phyloP scores from a whole-genome alignment of 139 green algal species.

The Volvox africanus region DNA sequence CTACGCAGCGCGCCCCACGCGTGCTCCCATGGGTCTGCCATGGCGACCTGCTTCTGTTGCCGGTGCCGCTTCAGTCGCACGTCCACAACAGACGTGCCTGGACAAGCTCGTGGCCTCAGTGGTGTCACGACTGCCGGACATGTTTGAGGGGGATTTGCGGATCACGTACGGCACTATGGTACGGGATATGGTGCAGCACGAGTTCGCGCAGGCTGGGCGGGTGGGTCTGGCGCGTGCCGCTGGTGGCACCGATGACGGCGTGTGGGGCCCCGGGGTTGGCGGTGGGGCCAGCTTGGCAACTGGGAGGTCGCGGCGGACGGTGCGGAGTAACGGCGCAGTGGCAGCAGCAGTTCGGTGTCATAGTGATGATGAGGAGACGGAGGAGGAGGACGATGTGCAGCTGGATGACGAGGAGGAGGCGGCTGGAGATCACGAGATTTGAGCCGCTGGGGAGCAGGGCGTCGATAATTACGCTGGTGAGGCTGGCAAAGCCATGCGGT shows the following conservation, averaged over 20 bases:
- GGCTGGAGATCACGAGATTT: neutral
- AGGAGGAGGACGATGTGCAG: conserved; percentile 21
- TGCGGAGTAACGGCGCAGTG: neutral
- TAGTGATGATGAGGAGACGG: conserved; percentile 45
- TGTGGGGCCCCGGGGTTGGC: neutral
- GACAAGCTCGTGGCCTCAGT: conserved; percentile 31
- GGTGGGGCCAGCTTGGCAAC: neutral
- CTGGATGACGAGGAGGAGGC: conserved; percentile 15
- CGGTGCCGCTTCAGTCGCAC: neutral
- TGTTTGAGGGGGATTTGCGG: conserved; percentile 22
- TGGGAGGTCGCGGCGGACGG: conserved; percentile 1
- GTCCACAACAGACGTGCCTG: conserved; percentile 3
- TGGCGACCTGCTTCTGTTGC: neutral
- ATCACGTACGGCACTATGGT: conserved; percentile 45
- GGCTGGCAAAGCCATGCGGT: no score
- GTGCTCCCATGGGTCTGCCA: neutral
- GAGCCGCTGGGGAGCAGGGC: neutral
- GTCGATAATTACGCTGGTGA: no score
- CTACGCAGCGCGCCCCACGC: conserved; percentile 16
- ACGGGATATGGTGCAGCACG: conserved; percentile 15
- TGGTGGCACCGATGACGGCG: conserved; percentile 41
- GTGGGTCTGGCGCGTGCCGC: conserved; percentile 66
- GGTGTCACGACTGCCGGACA: neutral
- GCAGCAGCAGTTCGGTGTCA: neutral
- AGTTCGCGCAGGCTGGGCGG: conserved; percentile 36